A percentile compares a stretch with the other conserved stretches of the same genome.
These are phyloP conservation scores for Stevia rebaudiana DNA, from an alignment of 140 eudicot genomes.

Conservation along the genomic window DNA sequence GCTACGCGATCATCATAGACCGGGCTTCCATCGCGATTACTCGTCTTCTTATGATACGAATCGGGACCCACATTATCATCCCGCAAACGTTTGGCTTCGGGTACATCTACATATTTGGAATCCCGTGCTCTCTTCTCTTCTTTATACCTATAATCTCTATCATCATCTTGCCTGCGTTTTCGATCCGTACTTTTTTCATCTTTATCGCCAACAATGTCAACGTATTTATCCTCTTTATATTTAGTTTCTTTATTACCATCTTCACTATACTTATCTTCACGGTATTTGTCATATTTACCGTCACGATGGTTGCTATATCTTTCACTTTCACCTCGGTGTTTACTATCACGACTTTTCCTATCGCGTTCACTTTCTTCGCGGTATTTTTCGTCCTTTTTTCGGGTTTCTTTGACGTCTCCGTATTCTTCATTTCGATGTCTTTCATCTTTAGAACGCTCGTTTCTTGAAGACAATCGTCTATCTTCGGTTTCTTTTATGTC, in stretches of 20 bases:
- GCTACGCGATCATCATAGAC: slow-evolving; percentile 49
- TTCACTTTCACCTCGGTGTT: slow-evolving; percentile 53
- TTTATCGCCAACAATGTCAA: slow-evolving; percentile 38
- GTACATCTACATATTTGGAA: slow-evolving; percentile 35
- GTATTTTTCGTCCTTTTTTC: slow-evolving; percentile 59
- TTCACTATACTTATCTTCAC: slow-evolving; percentile 47
- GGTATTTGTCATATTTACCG: slow-evolving; percentile 42
- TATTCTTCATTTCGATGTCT: slow-evolving; percentile 54
- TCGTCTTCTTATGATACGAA: slow-evolving; percentile 41
- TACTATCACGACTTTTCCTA: slow-evolving; percentile 31
- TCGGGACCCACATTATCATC: slow-evolving; percentile 52
- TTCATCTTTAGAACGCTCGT: slow-evolving; percentile 53
- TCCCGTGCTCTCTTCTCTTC: slow-evolving; percentile 52
- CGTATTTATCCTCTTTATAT: slow-evolving; percentile 47
- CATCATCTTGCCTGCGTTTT: slow-evolving; percentile 43
- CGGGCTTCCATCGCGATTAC: slow-evolving; percentile 48
- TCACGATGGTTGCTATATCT: slow-evolving; percentile 44
- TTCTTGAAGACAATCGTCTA: slow-evolving; percentile 36
- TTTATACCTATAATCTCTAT: slow-evolving; percentile 40
- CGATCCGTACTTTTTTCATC: slow-evolving; percentile 41
- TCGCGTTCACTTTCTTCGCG: slow-evolving; percentile 57
- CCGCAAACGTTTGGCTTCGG: slow-evolving; percentile 47
- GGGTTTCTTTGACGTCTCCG: slow-evolving; percentile 43
- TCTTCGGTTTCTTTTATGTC: slow-evolving; percentile 43
- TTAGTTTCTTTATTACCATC: slow-evolving; percentile 43